Evolutionary conservation across 805 yeast species (phyloP), one percentile per base, ranked within the genome.

Genomic region (Kodamaea hsintzibuensis): DNA sequence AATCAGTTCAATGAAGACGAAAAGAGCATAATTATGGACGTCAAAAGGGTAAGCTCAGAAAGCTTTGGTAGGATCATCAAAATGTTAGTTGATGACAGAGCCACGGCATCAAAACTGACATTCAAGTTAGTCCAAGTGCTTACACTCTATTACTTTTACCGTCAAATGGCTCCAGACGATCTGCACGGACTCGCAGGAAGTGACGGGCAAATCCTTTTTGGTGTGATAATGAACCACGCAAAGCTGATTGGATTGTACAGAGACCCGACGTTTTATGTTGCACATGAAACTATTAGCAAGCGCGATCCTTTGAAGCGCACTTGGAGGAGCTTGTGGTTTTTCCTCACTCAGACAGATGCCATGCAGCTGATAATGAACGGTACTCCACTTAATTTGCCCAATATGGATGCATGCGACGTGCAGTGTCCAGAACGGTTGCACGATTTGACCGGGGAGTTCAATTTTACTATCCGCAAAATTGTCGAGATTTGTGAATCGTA

Each of bases 91-190:
- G 64, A 72, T 2, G 76, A 72, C 42, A 65, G 67, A 33, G 63
- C 60, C 19, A 61, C 68, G 9, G 61, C 65, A 1, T 55, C 61
- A 18, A 70, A 69, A 58, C 69, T 77, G 18, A 61, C 74, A 4
- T 62, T 76, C 49, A 67, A 69, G 52, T 57, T 68, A 38, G 72
- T 77, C 2, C 80, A 76, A 55, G 53, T 68, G 3, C 62, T 74
- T 51, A 58, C 69, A 9, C 62, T 74, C 17, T 53, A 70, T 10
- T 64, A 69, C 51, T 72, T 68, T 51, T 76, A 74, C 57, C 54
- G 74, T 16, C 65, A 62, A 39, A 72, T 75, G 12, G 67, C 72
- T 10, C 81, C 81, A 1, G 71, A 72, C 51, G 80, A 77, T 57
- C 67, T 74, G 52, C 76, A 68, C 54, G 79, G 80, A 0, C 57